Evolutionary conservation across 2,329 filamentous ascomycete species (phyloP), one percentile per base, ranked within the genome.

Genomic region (Sarocladium brachiariae): DNA sequence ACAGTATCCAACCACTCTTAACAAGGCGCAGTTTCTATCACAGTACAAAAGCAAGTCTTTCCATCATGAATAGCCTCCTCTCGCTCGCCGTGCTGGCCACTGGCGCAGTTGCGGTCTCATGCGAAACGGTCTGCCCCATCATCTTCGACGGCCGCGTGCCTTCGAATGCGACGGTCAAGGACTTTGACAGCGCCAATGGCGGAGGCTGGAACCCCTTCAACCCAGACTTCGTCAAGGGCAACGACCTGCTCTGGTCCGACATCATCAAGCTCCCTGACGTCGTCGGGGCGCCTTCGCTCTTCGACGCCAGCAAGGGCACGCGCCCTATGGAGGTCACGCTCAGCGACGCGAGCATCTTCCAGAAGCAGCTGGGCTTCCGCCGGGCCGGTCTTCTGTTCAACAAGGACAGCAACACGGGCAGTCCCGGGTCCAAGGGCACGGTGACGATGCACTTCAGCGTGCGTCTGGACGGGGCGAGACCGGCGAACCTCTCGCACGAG

Each of bases 391-490:
- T 83, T 49, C 71, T 31, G 14, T 49, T 49, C 33, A 37, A 80
- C 50, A 69, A 74, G 10, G 63, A 69, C 56, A 66, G 73, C 67
- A 73, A 76, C 67, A 67, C 63, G 16, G 69, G 76, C 50, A 71
- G 72, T 38, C 78, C 80, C 49, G 56, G 65, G n/a, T 76, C 73
- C 19, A 77, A 72, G 33, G 79, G 78, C 24, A 64, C 81, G 52
- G 82, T 81, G 66, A 82, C 79, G 1, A 70, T 84, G 48, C 81
- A 84, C 64, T 83, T 79, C 63, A 78, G 74, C 56, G 59, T 84
- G 27, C 70, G 71, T 62, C 75, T 77, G 58, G 78, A 83, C 55
- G 39, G 50, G 37, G 58, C 66, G 35, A 68, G 76, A 10, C 72
- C 73, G 11, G 63, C 84, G 49, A 83, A 84, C 66, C 64, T 76